Evolutionary conservation across 2,329 filamentous ascomycete species (phyloP).

Genomic region (Xenosphaeropsis pyriputrescens): DNA sequence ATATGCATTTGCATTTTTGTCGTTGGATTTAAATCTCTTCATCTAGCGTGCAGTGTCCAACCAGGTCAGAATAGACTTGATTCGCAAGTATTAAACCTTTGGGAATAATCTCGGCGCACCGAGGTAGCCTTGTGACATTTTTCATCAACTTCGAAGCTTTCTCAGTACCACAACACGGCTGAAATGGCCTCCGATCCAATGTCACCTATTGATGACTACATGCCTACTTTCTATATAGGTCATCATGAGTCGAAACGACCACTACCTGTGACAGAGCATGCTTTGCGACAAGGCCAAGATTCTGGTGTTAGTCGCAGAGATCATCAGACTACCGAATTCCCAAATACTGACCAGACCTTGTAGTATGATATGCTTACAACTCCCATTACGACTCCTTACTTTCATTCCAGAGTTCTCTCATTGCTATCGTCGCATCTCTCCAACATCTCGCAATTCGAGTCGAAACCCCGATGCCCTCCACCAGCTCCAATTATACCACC

Average conservation of each 20-base stretch:
- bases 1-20: too few relatives aligned
- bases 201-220: conserved; percentile 12
- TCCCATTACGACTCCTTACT: conserved; percentile 62
- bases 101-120: too few relatives aligned
- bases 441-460: conserved; percentile 27
- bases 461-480: conserved; percentile 25
- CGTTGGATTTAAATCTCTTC: too few relatives aligned
- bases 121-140: too few relatives aligned
- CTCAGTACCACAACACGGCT: too few relatives aligned
- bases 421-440: conserved; percentile 38
- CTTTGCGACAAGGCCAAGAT: conserved; percentile 54
- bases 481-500: conserved; percentile 47
- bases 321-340: conserved; percentile 6
- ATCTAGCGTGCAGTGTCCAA: too few relatives aligned
- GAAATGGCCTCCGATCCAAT: too few relatives aligned
- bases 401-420: conserved; percentile 51
- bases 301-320: conserved; percentile 39
- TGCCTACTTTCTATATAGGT: conserved; percentile 50
- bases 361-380: conserved; percentile 71
- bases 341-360: conserved; percentile 8
- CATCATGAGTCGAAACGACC: conserved; percentile 55
- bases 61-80: too few relatives aligned
- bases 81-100: too few relatives aligned
- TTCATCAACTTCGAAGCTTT: too few relatives aligned
- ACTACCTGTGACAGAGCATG: conserved; percentile 43